phyloP scores from a whole-genome alignment of 2,329 filamentous ascomycete species.

The Colletotrichum lindemuthianum region DNA sequence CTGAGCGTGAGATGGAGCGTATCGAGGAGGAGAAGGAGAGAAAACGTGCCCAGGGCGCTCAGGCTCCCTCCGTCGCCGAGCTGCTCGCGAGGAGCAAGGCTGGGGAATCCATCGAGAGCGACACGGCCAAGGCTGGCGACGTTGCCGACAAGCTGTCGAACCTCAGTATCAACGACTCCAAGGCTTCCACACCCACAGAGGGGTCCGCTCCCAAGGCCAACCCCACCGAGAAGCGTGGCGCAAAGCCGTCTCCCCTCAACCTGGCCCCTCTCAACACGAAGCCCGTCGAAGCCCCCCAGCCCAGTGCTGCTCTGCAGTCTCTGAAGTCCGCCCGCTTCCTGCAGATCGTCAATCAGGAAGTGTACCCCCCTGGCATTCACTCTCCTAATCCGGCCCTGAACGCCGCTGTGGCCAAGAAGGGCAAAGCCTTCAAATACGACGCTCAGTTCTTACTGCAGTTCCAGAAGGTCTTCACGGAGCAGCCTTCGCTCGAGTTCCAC shows the following conservation, averaged over 20 bases:
- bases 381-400: slow-evolving; percentile 95
- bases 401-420: slow-evolving; percentile 79
- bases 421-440: slow-evolving; percentile 91
- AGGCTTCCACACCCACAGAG: slow-evolving; percentile 53
- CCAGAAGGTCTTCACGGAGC: slow-evolving; percentile 94
- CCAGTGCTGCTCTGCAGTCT: slow-evolving; percentile 91
- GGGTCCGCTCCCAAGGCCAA: slow-evolving; percentile 62
- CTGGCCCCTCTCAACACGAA: slow-evolving; percentile 84
- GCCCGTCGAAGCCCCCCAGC: slow-evolving; percentile 88
- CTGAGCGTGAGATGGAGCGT: slow-evolving; percentile 77
- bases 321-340: slow-evolving; percentile 93
- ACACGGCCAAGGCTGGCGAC: slow-evolving; percentile 49
- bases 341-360: slow-evolving; percentile 78
- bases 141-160: slow-evolving; percentile 61
- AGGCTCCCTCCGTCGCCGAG: slow-evolving; percentile 62
- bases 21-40: slow-evolving; percentile 76
- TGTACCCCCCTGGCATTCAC: slow-evolving; percentile 84
- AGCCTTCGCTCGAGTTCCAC: slow-evolving; percentile 94
- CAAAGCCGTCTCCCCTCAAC: slow-evolving; percentile 89
- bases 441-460: slow-evolving; percentile 96
- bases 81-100: slow-evolving; percentile 53
- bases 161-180: slow-evolving; percentile 58
- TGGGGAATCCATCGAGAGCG: slow-evolving; percentile 47
- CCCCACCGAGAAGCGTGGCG: slow-evolving; percentile 65
- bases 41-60: slow-evolving; percentile 60